Evolutionary conservation across 306 rosid genomes (phyloP), one percentile per base, ranked within the genome.

Genomic region (Vigna hirtella): DNA sequence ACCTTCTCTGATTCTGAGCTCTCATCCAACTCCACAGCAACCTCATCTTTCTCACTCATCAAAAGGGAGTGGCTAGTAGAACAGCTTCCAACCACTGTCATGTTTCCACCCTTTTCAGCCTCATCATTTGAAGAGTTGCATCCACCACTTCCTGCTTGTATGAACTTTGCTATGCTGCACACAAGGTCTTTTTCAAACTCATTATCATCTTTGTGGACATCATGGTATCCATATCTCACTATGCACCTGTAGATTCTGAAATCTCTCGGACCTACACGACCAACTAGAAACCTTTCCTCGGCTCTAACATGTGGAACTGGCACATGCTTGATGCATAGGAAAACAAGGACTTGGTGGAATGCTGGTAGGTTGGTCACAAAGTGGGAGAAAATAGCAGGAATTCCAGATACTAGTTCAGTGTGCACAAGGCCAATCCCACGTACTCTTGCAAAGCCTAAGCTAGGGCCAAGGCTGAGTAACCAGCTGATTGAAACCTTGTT

Each of bases 331-430:
- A 95, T 91, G 89, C 98, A 95, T 84, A 95, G 93, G 78, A 95
- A 95, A 57, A 95, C 92, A 52, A 95, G 85, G 81, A 95, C 90
- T 63, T 89, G 97, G 84, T 95, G 98, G 85, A 92, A 95, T 79
- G 98, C 98, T 18, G 97, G 97, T 51, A 95, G 89, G 83, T 95
- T 95, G 83, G 98, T 91, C 56, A 95, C 91, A 62, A 95, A 95
- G 83, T 95, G 98, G 47, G 97, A 89, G 86, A 95, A 95, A 65
- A 95, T 88, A 24, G 90, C 92, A 0, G 98, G 98, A 72, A 95
- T 95, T 43, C 98, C 98, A 0, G 97, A 84, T 1, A 95, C 96
- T 28, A 95, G 92, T 24, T 95, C 98, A 0, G 96, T 92, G 32
- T 92, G 93, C 63, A 95, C 75, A 32, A 95, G 83, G 57, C 98